Conservation (phyloP, 1,284 basidiomycete genomes). For the Austroboletus niveus region DNA sequence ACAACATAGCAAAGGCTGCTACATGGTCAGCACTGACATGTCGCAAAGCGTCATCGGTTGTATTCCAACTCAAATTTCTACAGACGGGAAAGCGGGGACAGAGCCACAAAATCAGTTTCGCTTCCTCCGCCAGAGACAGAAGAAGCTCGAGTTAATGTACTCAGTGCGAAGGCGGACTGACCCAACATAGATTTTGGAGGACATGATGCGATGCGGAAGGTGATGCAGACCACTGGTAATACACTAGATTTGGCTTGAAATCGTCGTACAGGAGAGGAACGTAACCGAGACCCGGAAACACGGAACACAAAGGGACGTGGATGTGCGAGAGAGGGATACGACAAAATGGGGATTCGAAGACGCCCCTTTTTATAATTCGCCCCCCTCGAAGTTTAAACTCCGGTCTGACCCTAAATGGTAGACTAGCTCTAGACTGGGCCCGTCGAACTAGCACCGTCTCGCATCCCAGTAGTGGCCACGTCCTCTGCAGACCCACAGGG, state of each 20-base stretch:
- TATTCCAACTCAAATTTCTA: conserved; percentile 93
- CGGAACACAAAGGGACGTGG: conserved; percentile 43
- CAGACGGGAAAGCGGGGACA: conserved; percentile 37
- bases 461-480: background rate
- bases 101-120: conserved; percentile 49
- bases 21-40: conserved; percentile 66
- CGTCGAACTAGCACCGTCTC: background rate
- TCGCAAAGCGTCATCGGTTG: conserved; percentile 85
- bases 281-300: conserved; percentile 50
- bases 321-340: conserved; percentile 38
- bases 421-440: conserved; percentile 19
- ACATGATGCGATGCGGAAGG: conserved; percentile 48
- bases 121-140: conserved; percentile 40
- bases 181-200: conserved; percentile 84
- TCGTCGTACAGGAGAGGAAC: conserved; percentile 41
- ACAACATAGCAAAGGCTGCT: conserved; percentile 37
- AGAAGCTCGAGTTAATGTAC: conserved; percentile 42
- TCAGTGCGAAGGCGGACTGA: conserved; percentile 58
- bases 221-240: conserved; percentile 33
- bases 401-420: conserved; percentile 36
- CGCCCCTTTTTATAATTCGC: conserved; percentile 48
- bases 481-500: background rate
- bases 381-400: conserved; percentile 46
- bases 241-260: conserved; percentile 38
- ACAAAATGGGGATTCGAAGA: conserved; percentile 28